Evolutionary conservation across 1,284 basidiomycete genomes (phyloP).

Genomic region (Fomitopsis palustris): DNA sequence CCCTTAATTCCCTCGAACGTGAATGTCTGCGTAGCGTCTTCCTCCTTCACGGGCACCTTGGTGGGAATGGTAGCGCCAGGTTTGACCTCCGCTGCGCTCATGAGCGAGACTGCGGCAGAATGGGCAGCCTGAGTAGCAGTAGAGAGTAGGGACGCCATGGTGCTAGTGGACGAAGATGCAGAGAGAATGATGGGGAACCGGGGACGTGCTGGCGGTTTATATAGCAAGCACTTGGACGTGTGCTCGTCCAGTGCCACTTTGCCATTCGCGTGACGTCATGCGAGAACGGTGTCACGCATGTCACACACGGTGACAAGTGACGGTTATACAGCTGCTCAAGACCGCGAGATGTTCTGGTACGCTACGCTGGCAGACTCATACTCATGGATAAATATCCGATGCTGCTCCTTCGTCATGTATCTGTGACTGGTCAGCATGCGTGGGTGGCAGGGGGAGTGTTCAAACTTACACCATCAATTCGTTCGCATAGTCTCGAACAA

Average conservation of each 20-base stretch:
- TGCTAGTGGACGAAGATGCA: constrained; percentile 4
- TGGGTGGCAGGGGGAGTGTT: constrained; percentile 1
- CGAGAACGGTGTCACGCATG: not conserved
- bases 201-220: not conserved
- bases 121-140: constrained; percentile 50
- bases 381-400: constrained; percentile 65
- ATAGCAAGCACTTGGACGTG: not conserved
- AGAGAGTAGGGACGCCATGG: constrained; percentile 47
- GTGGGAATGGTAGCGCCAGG: constrained; percentile 36
- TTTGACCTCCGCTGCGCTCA: constrained; percentile 45
- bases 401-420: constrained; percentile 65
- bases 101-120: constrained; percentile 45
- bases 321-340: constrained; percentile 32
- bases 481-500: constrained; percentile 88
- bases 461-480: constrained; percentile 80
- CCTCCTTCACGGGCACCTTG: constrained; percentile 54
- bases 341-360: constrained; percentile 74
- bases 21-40: constrained; percentile 43
- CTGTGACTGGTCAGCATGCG: constrained; percentile 32
- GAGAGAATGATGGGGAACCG: not conserved
- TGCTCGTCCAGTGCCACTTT: not conserved
- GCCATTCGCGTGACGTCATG: constrained; percentile 16
- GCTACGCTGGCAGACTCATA: constrained; percentile 70
- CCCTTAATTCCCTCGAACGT: constrained; percentile 51
- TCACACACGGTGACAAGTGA: constrained; percentile 2